Percentiles rank a stretch among this genome's conserved stretches.
Conservation (phyloP, 2,329 filamentous ascomycete species). For the Byssoonygena ceratinophila region DNA sequence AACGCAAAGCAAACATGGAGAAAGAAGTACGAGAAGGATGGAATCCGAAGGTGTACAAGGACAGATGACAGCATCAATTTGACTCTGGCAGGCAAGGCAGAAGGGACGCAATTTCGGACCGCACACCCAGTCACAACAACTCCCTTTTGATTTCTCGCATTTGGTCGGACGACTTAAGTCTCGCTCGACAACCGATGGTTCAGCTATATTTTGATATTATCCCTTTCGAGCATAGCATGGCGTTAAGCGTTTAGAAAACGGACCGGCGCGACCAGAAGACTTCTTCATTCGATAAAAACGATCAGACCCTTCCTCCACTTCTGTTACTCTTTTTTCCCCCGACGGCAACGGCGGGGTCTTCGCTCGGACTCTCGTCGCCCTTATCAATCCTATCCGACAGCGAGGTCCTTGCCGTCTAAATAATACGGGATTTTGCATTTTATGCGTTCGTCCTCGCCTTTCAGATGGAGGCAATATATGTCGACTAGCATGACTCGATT, state of each 20-base stretch:
- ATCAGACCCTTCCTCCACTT: neutral
- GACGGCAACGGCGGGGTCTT: too few relatives aligned
- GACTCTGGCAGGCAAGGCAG: neutral
- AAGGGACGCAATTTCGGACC: neutral
- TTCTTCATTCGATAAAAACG: neutral
- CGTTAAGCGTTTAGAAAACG: slow-evolving; percentile 6
- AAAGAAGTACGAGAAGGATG: slow-evolving; percentile 74
- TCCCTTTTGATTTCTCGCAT: neutral
- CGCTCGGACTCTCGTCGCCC: too few relatives aligned
- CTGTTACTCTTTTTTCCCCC: neutral
- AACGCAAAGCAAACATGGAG: slow-evolving; percentile 61
- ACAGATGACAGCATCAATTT: slow-evolving; percentile 54
- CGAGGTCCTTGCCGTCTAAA: neutral
- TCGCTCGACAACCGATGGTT: neutral
- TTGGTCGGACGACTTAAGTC: neutral
- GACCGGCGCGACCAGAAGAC: neutral
- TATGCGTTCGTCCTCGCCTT: neutral
- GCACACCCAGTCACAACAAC: neutral
- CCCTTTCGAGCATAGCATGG: slow-evolving; percentile 11
- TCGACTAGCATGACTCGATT: neutral
- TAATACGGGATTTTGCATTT: neutral
- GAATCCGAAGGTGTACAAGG: slow-evolving; percentile 92
- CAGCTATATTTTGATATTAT: neutral
- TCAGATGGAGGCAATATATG: neutral
- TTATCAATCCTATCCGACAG: neutral